Evolutionary conservation across 768 basidiomycete species (phyloP), one percentile per base, ranked within the genome.

Genomic region (Phaffia tasmanica): DNA sequence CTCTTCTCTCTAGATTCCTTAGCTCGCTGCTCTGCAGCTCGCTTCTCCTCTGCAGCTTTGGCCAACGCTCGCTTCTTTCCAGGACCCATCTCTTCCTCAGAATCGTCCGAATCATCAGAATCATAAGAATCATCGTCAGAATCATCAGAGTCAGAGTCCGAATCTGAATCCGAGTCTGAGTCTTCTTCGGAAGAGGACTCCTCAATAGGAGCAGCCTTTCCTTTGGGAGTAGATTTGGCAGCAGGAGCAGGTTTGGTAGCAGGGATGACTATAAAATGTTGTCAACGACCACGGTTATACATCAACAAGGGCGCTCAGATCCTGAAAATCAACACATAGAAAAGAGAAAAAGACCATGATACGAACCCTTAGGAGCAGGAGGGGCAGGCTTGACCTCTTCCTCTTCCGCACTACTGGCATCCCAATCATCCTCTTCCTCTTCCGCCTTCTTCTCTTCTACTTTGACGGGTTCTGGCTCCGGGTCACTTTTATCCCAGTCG

Each of bases 21-120:
- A 19, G 51, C 53, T 32, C 47, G 56, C 57, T 63, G 29, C 27
- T 57, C 62, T 14, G 56, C 57, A 11, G 50, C 14, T 21, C 67
- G 62, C 23, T 83, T 86, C 47, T 86, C 86, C n/a, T 91, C 90
- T 70, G 88, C 87, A 0, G 85, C 86, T 35, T 50, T 60, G 77
- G 92, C 94, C 70, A 80, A 81, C 75, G 87, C 82, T 72, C 85
- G 76, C 69, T 81, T 83, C 76, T 92, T 86, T 4, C 84, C 77
- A 30, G 77, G 80, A 2, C 87, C 86, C 74, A 88, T 78, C 25
- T 73, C 72, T 50, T 74, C 74, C 27, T 72, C 71, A n/a, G 74
- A 74, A 35, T 69, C 67, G 25, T 70, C 69, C 32, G 72, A 70
- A 42, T 77, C 71, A 35, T 68, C 65, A 48, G 70, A 65, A n/a